phyloP scores from a whole-genome alignment of 352 stramenopile species.

The Globisporangium nunn region DNA sequence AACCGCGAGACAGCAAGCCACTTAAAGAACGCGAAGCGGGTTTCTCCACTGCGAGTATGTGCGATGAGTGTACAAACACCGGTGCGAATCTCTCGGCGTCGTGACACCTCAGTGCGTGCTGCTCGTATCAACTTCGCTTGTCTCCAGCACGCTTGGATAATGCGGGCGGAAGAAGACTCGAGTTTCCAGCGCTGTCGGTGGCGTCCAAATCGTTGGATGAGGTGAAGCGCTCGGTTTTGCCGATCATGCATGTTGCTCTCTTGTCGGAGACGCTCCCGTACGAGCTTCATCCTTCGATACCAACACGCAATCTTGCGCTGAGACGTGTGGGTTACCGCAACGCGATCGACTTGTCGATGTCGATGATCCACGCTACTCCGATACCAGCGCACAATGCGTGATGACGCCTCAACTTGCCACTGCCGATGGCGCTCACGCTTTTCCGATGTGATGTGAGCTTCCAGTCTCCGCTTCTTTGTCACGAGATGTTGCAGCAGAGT shows the following conservation, averaged over 20 bases:
- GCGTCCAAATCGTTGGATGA: background rate
- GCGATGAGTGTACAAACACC: background rate
- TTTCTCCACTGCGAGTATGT: background rate
- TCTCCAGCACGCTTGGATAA: background rate
- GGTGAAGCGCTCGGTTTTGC: background rate
- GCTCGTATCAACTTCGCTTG: background rate
- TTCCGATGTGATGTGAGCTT: background rate
- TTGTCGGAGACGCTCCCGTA: background rate
- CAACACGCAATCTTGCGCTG: background rate
- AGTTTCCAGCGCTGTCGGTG: background rate
- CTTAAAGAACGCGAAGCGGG: background rate
- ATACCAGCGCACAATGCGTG: slow-evolving; percentile 4
- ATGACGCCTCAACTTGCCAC: background rate
- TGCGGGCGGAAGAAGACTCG: background rate
- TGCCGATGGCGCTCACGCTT: background rate
- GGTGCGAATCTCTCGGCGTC: background rate
- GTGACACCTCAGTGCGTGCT: background rate
- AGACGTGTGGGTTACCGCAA: background rate
- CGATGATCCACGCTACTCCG: background rate
- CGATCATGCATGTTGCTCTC: background rate
- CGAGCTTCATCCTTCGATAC: background rate
- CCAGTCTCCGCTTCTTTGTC: background rate
- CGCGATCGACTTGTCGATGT: background rate
- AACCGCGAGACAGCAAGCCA: background rate
- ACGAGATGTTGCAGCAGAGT: slow-evolving; percentile 3